These are phyloP conservation scores for Populus ilicifolia DNA, from an alignment of 345 rosid species.

Conservation along the genomic window DNA sequence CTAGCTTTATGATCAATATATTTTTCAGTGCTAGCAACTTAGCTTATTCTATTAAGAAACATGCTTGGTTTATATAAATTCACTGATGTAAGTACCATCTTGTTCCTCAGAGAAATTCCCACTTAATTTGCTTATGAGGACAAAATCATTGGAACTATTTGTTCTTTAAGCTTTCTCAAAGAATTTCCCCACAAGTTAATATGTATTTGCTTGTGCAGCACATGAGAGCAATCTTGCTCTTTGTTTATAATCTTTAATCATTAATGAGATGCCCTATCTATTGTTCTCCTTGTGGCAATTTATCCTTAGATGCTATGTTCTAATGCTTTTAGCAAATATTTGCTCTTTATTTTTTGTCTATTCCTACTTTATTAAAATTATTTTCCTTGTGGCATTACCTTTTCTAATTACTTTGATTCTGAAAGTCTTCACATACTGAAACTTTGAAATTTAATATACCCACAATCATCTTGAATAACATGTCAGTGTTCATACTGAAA, in stretches of 20 bases:
- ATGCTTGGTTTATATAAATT: neutral
- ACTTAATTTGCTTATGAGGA: neutral
- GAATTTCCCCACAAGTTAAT: neutral
- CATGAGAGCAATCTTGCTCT: neutral
- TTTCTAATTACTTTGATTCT: neutral
- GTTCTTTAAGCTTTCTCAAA: neutral
- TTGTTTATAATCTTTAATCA: neutral
- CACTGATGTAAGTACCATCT: constrained; percentile 1
- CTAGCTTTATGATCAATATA: constrained; percentile 10
- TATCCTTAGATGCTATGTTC: neutral
- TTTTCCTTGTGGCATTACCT: neutral
- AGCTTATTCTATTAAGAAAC: neutral
- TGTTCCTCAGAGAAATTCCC: neutral
- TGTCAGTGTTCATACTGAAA: neutral
- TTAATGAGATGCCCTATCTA: neutral
- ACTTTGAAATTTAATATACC: neutral
- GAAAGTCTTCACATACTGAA: neutral
- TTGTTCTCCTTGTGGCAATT: neutral
- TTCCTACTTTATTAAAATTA: neutral
- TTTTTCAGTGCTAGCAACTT: neutral
- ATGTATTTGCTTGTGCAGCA: neutral
- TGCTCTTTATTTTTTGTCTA: neutral
- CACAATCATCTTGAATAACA: neutral
- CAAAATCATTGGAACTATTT: constrained; percentile 7
- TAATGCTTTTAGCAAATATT: neutral